Base-by-base conservation (phyloP, 345 rosid genomes). In the Acer campestre region DNA sequence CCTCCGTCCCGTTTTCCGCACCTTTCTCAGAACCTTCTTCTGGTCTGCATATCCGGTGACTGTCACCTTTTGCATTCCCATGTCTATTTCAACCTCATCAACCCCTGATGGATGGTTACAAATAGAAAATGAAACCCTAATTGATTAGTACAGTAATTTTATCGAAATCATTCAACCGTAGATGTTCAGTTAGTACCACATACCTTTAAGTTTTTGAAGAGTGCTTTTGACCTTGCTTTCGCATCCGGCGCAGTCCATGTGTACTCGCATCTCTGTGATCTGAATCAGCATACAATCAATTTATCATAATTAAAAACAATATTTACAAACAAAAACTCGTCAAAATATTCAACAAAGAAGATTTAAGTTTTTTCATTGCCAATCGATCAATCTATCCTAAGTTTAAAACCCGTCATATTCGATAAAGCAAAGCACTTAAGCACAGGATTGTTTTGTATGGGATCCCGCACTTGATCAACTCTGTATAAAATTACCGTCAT, bases 161-260 rank as follows among this genome's bases (percentile, higher is more conserved):
- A 35, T 35, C 6, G 6, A 35, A 35, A 35, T 35, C 38, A 35
- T 42, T 42, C 2, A 9, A 42, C 7, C 1, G 2, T 42, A 42
- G 46, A 8, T 42, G 11, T n/a, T n/a, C n/a, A n/a, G n/a, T 42
- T 8, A 35, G 38, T 35, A 35, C 38, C 4, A 31, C 4, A 3
- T 72, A 93, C 98, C 95, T 95, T 91, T 87, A 53, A 88, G 80
- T 65, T 89, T 93, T 35, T 87, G 84, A 63, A 95, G 97, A 10
- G 91, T 77, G 69, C 20, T 72, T 81, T 81, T 90, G 10, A 91
- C 95, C 81, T 84, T 88, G 81, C 88, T 87, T 73, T 95, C 90
- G 81, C 98, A 93, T 67, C 98, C 98, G 23, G 77, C 88, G 75
- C 98, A 95, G 64, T 93, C 98, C 82, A 93, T 95, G 67, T 94